These are phyloP conservation scores for Mortierella sp. DNA, from an alignment of 371 early-diverging fungal species.

Conservation along the genomic window DNA sequence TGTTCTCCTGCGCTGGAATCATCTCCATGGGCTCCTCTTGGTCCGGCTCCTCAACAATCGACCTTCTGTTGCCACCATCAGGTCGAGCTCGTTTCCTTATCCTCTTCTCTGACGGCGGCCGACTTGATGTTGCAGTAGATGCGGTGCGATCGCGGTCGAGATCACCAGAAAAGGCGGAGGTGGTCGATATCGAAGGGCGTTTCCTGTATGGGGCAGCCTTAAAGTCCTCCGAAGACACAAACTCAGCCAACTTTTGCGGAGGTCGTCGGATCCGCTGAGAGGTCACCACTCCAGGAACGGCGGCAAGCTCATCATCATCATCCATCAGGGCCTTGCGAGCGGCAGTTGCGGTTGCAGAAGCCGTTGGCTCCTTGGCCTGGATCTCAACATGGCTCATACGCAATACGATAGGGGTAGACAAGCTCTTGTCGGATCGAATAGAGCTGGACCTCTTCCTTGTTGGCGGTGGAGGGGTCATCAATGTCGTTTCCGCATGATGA, in stretches of 20 bases:
- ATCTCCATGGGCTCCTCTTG: neutral
- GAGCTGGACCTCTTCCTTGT: slow-evolving; percentile 24
- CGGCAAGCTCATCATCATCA: slow-evolving; percentile 13
- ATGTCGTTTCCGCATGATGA: slow-evolving; percentile 6
- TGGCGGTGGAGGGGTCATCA: neutral
- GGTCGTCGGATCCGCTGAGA: slow-evolving; percentile 51
- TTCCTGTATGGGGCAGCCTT: slow-evolving; percentile 40
- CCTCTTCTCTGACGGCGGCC: neutral
- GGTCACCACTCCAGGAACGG: slow-evolving; percentile 35
- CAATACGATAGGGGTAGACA: neutral
- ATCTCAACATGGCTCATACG: neutral
- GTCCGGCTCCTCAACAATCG: neutral
- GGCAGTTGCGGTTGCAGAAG: neutral
- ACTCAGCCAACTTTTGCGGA: slow-evolving; percentile 52
- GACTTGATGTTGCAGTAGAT: neutral
- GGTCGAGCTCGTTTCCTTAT: neutral
- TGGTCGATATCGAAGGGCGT: neutral
- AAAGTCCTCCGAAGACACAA: slow-evolving; percentile 55
- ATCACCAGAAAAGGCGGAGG: neutral
- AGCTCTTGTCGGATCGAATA: slow-evolving; percentile 13
- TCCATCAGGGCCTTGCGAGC: neutral
- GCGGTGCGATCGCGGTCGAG: neutral
- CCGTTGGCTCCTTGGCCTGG: neutral
- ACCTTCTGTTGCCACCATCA: neutral
- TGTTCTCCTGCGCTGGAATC: neutral